Base-by-base conservation (phyloP, 1,139 yeast species). In the Tardiomyces blankii region DNA sequence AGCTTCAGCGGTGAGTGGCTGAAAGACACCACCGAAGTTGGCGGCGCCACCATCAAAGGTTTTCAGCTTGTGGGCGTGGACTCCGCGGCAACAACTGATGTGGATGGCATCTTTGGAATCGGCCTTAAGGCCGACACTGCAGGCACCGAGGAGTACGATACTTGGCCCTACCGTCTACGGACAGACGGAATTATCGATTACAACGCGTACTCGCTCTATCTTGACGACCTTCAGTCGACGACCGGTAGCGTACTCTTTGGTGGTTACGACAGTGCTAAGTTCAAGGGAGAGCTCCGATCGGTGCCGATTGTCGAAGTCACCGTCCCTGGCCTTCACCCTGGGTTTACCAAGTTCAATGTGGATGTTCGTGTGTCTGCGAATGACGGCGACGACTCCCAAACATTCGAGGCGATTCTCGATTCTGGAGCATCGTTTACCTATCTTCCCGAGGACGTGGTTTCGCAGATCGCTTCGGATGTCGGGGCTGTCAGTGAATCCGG, bases 351-450 rank as follows among this genome's bases (percentile, higher is more conserved):
- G 16, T 30, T 30, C 35, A 30, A 30, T 11, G 35, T 30, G 9
- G 35, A 30, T 30, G 35, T 30, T 11, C 3, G 16, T 13, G 35
- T 30, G 4, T 12, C 35, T 30, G 35, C 35, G 16, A 30, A 30
- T 14, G 35, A 11, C 16, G 35, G 35, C 11, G 16, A 21, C 7
- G 25, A 4, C 7, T 21, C 25, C 7, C 4, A 21, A 5, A 7
- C 7, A 4, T 8, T 41, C 28, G 62, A 72, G 1, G 78, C 73
- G 6, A 52, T 73, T 32, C 57, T 78, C 25, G 83, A 78, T 58
- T 70, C 80, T 1, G 83, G 83, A 44, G 69, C 81, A 16, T 72
- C 82, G 2, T 56, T 73, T 39, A 67, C 78, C 6, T 68, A 67
- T 47, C 57, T 75, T 1, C 82, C 84, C 3, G 50, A 58, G 3